Evolutionary conservation across 805 yeast genomes (phyloP).

Genomic region (Cyberlindnera mississippiensis): DNA sequence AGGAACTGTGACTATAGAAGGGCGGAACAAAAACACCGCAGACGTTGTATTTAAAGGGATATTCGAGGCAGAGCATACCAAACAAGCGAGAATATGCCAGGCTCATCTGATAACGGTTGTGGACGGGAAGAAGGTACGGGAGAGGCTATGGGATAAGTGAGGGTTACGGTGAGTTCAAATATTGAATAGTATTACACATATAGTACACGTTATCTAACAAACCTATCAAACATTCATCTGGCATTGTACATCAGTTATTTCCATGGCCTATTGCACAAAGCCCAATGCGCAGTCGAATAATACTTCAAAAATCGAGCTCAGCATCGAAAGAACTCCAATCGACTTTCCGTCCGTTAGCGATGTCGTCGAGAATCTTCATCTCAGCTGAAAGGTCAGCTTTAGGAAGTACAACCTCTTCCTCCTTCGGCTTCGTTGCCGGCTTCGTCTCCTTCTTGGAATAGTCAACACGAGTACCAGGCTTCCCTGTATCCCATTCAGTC

Average conservation of each 20-base stretch:
- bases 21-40: conserved; percentile 16
- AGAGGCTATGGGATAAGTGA: conserved; percentile 19
- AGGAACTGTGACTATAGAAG: conserved; percentile 19
- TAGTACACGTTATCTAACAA: no score
- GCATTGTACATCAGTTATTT: not conserved
- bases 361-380: conserved; percentile 13
- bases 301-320: conserved; percentile 7
- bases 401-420: not conserved
- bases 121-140: conserved; percentile 19
- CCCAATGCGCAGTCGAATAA: no score
- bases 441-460: not conserved
- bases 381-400: conserved; percentile 9
- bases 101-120: conserved; percentile 18
- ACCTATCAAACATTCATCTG: no score
- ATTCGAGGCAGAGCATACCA: conserved; percentile 25
- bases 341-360: conserved; percentile 17
- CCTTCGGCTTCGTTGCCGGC: not conserved
- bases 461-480: conserved; percentile 9
- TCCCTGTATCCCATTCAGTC: conserved; percentile 16
- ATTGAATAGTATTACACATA: not conserved
- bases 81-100: conserved; percentile 22
- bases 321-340: conserved; percentile 26
- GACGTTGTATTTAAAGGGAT: conserved; percentile 24
- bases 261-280: no score
- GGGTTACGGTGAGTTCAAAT: not conserved